Evolutionary conservation across 768 basidiomycete genomes (phyloP).

Genomic region (Phanerochaete sordida): DNA sequence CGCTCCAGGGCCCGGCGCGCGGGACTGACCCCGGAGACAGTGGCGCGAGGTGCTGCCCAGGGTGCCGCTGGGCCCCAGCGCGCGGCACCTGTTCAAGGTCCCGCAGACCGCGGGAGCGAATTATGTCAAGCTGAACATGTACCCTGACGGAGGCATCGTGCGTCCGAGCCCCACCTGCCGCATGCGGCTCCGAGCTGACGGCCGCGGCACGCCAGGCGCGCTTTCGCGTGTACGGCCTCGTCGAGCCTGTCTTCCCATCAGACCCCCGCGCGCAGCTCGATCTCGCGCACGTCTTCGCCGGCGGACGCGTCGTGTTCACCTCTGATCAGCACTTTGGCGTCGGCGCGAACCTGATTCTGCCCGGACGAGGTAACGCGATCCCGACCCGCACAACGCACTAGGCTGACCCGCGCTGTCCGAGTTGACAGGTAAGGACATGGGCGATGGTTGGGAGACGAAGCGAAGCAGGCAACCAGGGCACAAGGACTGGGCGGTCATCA

Average conservation of each 20-base stretch:
- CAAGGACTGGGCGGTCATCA: constrained; percentile 89
- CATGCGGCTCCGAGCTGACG: not conserved
- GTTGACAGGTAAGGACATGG: constrained; percentile 75
- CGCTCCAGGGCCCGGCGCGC: too few relatives aligned
- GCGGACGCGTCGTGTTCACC: constrained; percentile 77
- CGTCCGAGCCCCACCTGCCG: constrained; percentile 26
- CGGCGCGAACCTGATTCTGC: constrained; percentile 86
- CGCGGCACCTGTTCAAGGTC: constrained; percentile 86
- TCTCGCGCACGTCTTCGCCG: constrained; percentile 86
- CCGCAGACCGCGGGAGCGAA: constrained; percentile 50
- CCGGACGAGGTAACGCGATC: constrained; percentile 63
- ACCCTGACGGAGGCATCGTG: constrained; percentile 97
- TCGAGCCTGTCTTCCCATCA: constrained; percentile 59
- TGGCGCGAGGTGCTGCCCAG: constrained; percentile 82
- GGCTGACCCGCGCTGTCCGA: not conserved
- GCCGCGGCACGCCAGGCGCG: constrained; percentile 56
- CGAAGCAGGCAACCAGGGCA: constrained; percentile 76
- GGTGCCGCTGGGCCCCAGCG: constrained; percentile 73
- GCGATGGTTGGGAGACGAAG: constrained; percentile 98
- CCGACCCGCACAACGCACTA: not conserved
- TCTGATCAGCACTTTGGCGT: constrained; percentile 97
- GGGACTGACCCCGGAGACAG: constrained; percentile 35
- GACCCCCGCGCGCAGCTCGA: constrained; percentile 58
- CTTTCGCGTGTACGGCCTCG: constrained; percentile 86
- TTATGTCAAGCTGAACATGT: constrained; percentile 90